Base-by-base conservation (phyloP, 2,329 filamentous ascomycete species). In the Clonostachys chloroleuca region DNA sequence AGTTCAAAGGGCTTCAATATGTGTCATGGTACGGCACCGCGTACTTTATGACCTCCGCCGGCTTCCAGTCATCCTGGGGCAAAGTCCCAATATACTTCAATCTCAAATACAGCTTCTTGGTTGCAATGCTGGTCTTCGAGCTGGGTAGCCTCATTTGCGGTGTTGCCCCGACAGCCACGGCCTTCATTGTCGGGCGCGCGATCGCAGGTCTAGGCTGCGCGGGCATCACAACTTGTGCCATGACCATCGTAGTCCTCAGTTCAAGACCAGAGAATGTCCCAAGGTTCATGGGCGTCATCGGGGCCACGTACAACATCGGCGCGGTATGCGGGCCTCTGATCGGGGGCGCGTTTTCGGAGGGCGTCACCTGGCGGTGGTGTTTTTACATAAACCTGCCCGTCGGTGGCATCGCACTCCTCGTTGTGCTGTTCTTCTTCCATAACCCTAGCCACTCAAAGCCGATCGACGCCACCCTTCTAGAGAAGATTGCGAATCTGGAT, bases 1-100 rank as follows among this genome's bases (percentile, higher is more conserved):
- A 50, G 24, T 61, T 66, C 54, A 57, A 65, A 16, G 56, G 61
- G 30, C 56, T 71, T 2, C 56, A 61, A 6, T 66, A 72, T 46
- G 62, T 73, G 9, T 68, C 68, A 20, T 77, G 74, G 73, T 76
- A 76, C 50, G 70, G 67, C 2, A 61, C 65, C 30, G 67, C 67
- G 5, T 70, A 60, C 48, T 62, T 66, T 42, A 49, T 66, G 12
- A 62, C 60, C 1, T 43, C 59, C 5, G 62, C 54, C 8, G 51
- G 36, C 2, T 40, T 49, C 35, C 42, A 51, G 42, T 37, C 50
- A 13, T 43, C 46, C 2, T 50, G 46, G 40, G 50, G 50, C 35
- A 49, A 48, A 30, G 42, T 40, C 2, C 47, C 44, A 39, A 41
- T 45, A 40, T 50, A 48, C 40, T 48, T 48, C 37, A n/a, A 34